Base-by-base conservation (phyloP, 106 monocot genomes). In the Narthecium ossifragum region DNA sequence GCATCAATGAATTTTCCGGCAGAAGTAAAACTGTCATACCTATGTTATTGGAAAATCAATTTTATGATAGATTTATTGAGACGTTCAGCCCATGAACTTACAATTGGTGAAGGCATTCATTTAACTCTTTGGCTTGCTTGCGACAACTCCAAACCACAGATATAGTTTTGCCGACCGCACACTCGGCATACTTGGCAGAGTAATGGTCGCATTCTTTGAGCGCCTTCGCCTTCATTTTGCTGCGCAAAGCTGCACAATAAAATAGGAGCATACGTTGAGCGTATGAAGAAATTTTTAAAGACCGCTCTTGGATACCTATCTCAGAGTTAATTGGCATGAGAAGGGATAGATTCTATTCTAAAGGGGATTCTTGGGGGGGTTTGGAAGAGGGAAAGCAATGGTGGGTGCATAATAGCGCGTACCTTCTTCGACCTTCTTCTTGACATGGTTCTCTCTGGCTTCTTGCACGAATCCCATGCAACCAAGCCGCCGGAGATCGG, bases 351-450 rank as follows among this genome's bases (percentile, higher is more conserved):
- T n/a, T n/a, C n/a, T n/a, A n/a, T n/a, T n/a, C n/a, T n/a, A n/a
- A n/a, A n/a, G n/a, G n/a, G n/a, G n/a, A n/a, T n/a, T n/a, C n/a
- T n/a, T n/a, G n/a, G n/a, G n/a, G n/a, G n/a, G n/a, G n/a, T n/a
- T n/a, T n/a, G n/a, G n/a, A n/a, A n/a, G n/a, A n/a, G n/a, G n/a
- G n/a, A n/a, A n/a, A n/a, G n/a, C n/a, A n/a, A n/a, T n/a, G n/a
- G n/a, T n/a, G n/a, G n/a, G n/a, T n/a, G n/a, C n/a, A n/a, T 31
- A 56, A 20, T 55, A 57, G 45, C 1, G 31, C 9, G 37, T 33
- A 89, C 93, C 93, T 94, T 94, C 93, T 78, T 94, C 93, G 30
- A 89, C 89, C 57, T 94, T 94, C 89, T 94, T 94, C 77, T 94
- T 89, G 72, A 94, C 93, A 65, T 94, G 89, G 69, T 94, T 94